Evolutionary conservation across 805 yeast species (phyloP).

Genomic region (Ogataea degrootiae): DNA sequence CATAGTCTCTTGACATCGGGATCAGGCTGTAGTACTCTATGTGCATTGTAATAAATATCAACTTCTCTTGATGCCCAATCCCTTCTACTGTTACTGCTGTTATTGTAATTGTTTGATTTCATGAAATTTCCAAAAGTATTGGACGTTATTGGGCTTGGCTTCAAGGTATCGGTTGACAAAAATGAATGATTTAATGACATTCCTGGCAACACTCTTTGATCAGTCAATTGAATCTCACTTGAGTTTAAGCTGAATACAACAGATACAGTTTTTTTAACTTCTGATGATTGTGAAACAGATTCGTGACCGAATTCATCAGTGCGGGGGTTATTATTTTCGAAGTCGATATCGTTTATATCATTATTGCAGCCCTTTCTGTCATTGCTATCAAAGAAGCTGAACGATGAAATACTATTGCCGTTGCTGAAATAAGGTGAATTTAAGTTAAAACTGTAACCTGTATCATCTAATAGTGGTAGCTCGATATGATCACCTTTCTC

Average conservation of each 20-base stretch:
- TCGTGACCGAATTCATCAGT: neutral
- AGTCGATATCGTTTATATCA: too few relatives aligned
- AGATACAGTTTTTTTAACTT: slow-evolving; percentile 1
- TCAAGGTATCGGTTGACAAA: neutral
- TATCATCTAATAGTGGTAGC: slow-evolving; percentile 13
- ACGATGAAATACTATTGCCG: too few relatives aligned
- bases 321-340: neutral
- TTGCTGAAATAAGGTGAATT: neutral
- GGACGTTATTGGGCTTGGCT: slow-evolving; percentile 1
- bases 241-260: slow-evolving; percentile 11
- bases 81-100: slow-evolving; percentile 3
- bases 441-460: neutral
- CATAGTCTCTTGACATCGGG: slow-evolving; percentile 48
- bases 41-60: slow-evolving; percentile 45
- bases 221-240: slow-evolving; percentile 22
- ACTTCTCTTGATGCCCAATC: slow-evolving; percentile 62
- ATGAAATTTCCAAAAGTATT: too few relatives aligned
- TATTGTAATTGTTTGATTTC: slow-evolving; percentile 8
- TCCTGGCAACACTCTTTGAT: slow-evolving; percentile 22
- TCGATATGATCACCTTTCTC: slow-evolving; percentile 19
- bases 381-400: too few relatives aligned
- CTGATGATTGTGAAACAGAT: neutral
- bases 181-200: slow-evolving; percentile 8
- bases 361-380: too few relatives aligned
- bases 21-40: slow-evolving; percentile 38